Percentiles rank a stretch among this genome's conserved stretches.
These are phyloP conservation scores for Jacaranda mimosifolia DNA, from an alignment of 257 asterid species.

Conservation along the genomic window DNA sequence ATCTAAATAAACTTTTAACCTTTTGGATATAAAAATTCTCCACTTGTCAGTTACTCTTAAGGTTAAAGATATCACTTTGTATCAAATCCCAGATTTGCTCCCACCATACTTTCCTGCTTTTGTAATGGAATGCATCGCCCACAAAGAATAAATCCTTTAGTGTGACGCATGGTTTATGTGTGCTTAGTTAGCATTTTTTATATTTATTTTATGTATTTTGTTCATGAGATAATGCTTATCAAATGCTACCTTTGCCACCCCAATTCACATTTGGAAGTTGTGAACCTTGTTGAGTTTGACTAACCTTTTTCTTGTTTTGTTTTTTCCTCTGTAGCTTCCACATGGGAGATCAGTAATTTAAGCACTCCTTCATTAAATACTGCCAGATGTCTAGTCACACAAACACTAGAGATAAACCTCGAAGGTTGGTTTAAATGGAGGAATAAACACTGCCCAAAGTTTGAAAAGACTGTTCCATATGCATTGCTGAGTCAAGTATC, in stretches of 20 bases:
- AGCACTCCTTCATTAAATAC: constrained; percentile 55
- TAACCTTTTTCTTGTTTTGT: constrained; percentile 39
- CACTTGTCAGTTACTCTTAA: constrained; percentile 9
- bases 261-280: constrained; percentile 15
- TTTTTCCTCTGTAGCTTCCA: constrained; percentile 72
- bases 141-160: constrained; percentile 19
- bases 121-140: constrained; percentile 26
- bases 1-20: neutral
- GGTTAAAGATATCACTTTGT: constrained; percentile 19
- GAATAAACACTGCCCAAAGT: constrained; percentile 65
- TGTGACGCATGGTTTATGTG: neutral
- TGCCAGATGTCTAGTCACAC: constrained; percentile 81
- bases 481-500: constrained; percentile 95
- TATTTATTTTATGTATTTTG: constrained; percentile 26
- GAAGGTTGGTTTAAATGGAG: constrained; percentile 92
- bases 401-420: constrained; percentile 81
- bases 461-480: constrained; percentile 86
- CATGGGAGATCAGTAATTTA: constrained; percentile 92
- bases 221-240: constrained; percentile 19
- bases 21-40: constrained; percentile 29
- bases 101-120: constrained; percentile 28
- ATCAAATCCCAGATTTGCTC: constrained; percentile 5
- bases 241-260: neutral
- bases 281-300: constrained; percentile 25
- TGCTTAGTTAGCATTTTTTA: constrained; percentile 18